Conservation (phyloP, 1,284 basidiomycete genomes). For the Sporisorium exsertum region DNA sequence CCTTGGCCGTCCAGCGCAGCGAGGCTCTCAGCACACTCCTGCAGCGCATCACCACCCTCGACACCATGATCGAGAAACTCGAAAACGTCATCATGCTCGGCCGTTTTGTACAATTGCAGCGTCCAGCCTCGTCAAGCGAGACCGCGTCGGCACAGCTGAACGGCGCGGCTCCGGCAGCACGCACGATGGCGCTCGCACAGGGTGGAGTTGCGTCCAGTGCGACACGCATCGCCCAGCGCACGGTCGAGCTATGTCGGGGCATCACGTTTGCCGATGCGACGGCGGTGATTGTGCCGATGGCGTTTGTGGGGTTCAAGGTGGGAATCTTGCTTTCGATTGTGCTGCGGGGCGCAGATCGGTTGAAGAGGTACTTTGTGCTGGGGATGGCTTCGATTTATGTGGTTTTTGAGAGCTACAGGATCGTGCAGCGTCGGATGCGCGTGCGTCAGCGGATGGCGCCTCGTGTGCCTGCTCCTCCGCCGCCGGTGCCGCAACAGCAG, state of each 20-base stretch:
- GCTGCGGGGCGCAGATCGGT: slow-evolving; percentile 36
- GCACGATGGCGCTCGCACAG: slow-evolving; percentile 11
- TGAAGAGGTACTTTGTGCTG: slow-evolving; percentile 45
- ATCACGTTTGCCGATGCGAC: slow-evolving; percentile 34
- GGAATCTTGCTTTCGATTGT: slow-evolving; percentile 53
- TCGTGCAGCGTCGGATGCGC: slow-evolving; percentile 34
- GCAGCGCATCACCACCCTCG: slow-evolving; percentile 24
- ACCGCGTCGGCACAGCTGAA: background rate
- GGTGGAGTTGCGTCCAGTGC: background rate
- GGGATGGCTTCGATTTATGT: slow-evolving; percentile 45
- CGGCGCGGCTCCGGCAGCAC: slow-evolving; percentile 1
- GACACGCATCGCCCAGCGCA: background rate
- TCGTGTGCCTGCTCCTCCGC: background rate
- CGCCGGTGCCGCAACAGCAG: background rate
- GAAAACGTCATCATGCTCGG: slow-evolving; percentile 37
- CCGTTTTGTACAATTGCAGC: slow-evolving; percentile 10
- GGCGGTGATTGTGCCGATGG: slow-evolving; percentile 40
- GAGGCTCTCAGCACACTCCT: slow-evolving; percentile 29
- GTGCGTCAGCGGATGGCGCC: slow-evolving; percentile 18
- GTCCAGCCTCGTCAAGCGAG: background rate
- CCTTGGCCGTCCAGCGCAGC: slow-evolving; percentile 35
- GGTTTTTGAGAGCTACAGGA: slow-evolving; percentile 40
- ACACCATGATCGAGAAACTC: slow-evolving; percentile 31
- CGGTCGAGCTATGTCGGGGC: background rate
- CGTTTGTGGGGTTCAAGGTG: slow-evolving; percentile 53